Evolutionary conservation across 31 red algal species (phyloP).

Genomic region (Endocladia muricata): DNA sequence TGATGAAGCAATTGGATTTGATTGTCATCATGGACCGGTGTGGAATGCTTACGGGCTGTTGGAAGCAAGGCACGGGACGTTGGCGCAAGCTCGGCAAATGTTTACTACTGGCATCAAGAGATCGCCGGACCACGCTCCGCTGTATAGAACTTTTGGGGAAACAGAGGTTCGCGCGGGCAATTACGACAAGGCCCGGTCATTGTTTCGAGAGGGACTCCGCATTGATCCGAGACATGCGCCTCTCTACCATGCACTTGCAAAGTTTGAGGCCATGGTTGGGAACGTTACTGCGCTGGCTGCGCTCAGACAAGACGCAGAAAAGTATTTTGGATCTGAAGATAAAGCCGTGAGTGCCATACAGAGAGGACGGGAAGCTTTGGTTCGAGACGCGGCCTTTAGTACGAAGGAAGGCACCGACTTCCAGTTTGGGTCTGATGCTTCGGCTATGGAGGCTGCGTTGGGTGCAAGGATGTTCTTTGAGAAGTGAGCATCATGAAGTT

Average conservation of each 20-base stretch:
- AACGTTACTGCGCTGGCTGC: slow-evolving; percentile 48
- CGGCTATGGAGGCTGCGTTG: no score
- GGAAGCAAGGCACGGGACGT: slow-evolving; percentile 66
- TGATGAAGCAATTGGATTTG: slow-evolving; percentile 56
- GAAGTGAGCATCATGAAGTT: no score
- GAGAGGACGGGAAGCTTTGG: slow-evolving; percentile 33
- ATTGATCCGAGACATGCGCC: slow-evolving; percentile 77
- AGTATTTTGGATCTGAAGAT: slow-evolving; percentile 60
- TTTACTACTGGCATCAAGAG: slow-evolving; percentile 70
- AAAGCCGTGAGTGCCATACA: slow-evolving; percentile 35
- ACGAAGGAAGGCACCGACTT: no score
- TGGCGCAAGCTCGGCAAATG: slow-evolving; percentile 61
- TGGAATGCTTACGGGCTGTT: slow-evolving; percentile 87
- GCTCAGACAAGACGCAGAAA: slow-evolving; percentile 58
- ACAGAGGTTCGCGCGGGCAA: slow-evolving; percentile 66
- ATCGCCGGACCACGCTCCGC: slow-evolving; percentile 75
- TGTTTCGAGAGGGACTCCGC: slow-evolving; percentile 80
- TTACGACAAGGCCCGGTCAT: slow-evolving; percentile 52
- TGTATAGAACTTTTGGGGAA: slow-evolving; percentile 81
- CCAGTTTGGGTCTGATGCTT: no score
- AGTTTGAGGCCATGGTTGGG: slow-evolving; percentile 70
- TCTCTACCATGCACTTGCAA: slow-evolving; percentile 70
- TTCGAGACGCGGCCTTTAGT: no score
- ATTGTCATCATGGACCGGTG: slow-evolving; percentile 69
- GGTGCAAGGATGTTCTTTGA: no score